Evolutionary conservation across 371 early-diverging fungal genomes (phyloP).

Genomic region (Scutellospora calospora): DNA sequence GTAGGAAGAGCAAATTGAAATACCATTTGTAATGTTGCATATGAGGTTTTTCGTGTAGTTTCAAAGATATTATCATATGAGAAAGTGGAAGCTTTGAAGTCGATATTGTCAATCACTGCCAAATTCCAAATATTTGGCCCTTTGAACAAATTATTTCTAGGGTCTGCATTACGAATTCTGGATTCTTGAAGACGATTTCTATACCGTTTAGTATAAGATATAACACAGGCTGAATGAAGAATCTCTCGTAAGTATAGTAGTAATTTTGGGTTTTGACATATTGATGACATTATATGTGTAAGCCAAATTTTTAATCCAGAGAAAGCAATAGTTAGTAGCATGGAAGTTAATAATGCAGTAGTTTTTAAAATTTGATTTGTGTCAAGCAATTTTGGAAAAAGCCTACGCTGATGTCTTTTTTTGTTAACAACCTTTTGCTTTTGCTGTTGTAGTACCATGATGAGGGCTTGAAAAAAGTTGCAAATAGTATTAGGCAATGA

Average conservation of each 20-base stretch:
- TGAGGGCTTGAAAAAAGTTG: constrained; percentile 26
- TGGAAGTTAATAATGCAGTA: neutral
- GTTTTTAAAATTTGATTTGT: neutral
- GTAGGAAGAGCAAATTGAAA: constrained; percentile 1
- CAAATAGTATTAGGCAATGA: neutral
- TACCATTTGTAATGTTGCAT: constrained; percentile 13
- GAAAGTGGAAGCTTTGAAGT: neutral
- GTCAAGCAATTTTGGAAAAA: neutral
- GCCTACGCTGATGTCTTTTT: constrained; percentile 24
- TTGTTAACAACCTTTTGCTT: constrained; percentile 3
- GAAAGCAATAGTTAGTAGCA: constrained; percentile 23
- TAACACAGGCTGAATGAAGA: neutral
- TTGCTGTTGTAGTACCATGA: neutral
- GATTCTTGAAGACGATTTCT: neutral
- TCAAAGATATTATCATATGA: constrained; percentile 26
- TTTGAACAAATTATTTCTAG: neutral
- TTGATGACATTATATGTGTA: constrained; percentile 16
- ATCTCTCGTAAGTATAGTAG: neutral
- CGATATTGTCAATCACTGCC: constrained; percentile 2
- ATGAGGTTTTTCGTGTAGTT: neutral
- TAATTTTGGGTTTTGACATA: constrained; percentile 35
- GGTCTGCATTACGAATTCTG: neutral
- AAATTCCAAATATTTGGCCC: constrained; percentile 3
- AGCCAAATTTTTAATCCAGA: constrained; percentile 19
- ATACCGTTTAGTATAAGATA: constrained; percentile 7